Base-by-base conservation (phyloP, 2,329 filamentous ascomycete species). In the Hypoxylon sp. region DNA sequence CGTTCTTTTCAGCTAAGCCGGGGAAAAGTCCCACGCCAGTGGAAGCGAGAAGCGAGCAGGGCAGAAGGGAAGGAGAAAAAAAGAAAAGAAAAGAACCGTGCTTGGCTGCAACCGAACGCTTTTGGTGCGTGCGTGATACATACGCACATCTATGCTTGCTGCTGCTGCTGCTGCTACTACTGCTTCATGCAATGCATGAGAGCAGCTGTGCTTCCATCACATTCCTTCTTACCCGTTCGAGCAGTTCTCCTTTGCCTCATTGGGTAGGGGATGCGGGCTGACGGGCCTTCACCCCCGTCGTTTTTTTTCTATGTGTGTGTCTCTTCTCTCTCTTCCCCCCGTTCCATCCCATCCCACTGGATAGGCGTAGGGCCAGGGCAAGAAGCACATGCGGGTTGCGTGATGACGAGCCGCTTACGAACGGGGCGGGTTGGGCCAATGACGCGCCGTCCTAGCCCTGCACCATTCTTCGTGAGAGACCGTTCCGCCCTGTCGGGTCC, bases 211-310 rank as follows among this genome's bases (percentile, higher is more conserved):
- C 50, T 65, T 24, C 57, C 42, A 61, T 70, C 68, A 70, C 68
- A 68, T 66, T 65, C 68, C 62, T 68, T 70, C 65, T 70, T 70
- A 62, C 68, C 68, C 55, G 68, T 68, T 68, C 58, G 58, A 66
- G 68, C 50, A 33, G 33, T 29, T 52, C 37, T 58, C 57, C 62
- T 42, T 46, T 62, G 24, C 55, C 62, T 59, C 24, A 70, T 70
- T 70, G 68, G 65, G 65, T 52, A 68, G 62, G 47, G 29, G 39
- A 35, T 24, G 48, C 68, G 65, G 68, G 59, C 68, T 65, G 55
- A 68, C 68, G 68, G 65, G 37, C 55, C 55, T 50, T 58, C 22
- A 37, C 55, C 55, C 55, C 55, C 44, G 44, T 58, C 26, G 6
- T 50, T 50, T 50, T 50, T n/a, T n/a, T 2, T 5, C 26, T 26